Percentiles rank a stretch among this genome's conserved stretches.
These are phyloP conservation scores for Primulina huaijiensis DNA, from an alignment of 257 asterid species.

Conservation along the genomic window DNA sequence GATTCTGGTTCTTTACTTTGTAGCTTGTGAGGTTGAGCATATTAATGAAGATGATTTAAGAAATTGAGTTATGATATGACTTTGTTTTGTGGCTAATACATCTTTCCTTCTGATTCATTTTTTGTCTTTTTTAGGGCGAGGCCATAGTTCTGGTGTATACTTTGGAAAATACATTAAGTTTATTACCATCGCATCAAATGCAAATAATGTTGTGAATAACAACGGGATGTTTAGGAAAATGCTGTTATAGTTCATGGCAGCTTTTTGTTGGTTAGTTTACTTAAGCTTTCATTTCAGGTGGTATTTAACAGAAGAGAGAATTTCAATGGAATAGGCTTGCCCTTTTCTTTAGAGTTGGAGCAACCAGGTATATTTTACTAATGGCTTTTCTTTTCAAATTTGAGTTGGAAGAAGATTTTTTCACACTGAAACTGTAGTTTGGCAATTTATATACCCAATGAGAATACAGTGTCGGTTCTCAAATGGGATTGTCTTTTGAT, in stretches of 20 bases:
- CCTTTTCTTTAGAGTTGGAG: slow-evolving; percentile 70
- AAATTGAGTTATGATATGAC: neutral
- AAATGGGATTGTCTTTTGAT: neutral
- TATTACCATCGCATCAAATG: slow-evolving; percentile 10
- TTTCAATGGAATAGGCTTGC: slow-evolving; percentile 84
- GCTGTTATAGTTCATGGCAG: slow-evolving; percentile 3
- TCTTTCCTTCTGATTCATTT: neutral
- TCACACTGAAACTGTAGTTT: neutral
- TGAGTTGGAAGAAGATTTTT: slow-evolving; percentile 3
- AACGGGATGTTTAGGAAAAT: slow-evolving; percentile 4
- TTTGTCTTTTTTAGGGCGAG: slow-evolving; percentile 3
- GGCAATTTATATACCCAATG: slow-evolving; percentile 1
- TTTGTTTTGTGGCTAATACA: neutral
- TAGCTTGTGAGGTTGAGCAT: slow-evolving; percentile 1
- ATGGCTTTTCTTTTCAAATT: slow-evolving; percentile 9
- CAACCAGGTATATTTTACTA: slow-evolving; percentile 52
- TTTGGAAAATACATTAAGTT: neutral
- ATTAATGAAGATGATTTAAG: neutral
- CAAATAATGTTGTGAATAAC: neutral
- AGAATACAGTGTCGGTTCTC: neutral
- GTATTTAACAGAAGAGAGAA: slow-evolving; percentile 78
- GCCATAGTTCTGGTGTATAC: slow-evolving; percentile 8
- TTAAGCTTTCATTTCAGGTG: slow-evolving; percentile 47
- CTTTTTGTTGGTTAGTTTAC: slow-evolving; percentile 14
- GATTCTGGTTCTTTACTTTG: neutral